Percentiles rank a stretch among this genome's conserved stretches.
These are phyloP conservation scores for Phytophthora megakarya DNA, from an alignment of 352 stramenopile species.

Conservation along the genomic window DNA sequence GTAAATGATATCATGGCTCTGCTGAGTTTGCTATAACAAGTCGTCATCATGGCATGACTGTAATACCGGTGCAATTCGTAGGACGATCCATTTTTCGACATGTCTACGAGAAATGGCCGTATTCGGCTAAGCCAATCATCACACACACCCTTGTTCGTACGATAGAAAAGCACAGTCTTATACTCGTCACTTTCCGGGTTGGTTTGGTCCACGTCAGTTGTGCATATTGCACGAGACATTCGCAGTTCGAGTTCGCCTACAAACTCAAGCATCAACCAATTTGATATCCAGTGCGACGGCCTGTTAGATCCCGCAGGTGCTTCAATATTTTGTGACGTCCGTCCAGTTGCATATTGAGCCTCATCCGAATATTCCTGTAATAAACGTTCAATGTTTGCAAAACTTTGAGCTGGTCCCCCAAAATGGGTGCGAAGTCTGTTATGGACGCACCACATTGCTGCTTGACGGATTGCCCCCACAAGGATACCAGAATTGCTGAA, in stretches of 20 bases:
- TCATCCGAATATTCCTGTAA: conserved; percentile 45
- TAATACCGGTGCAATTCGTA: conserved; percentile 52
- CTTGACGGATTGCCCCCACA: conserved; percentile 46
- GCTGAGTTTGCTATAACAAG: conserved; percentile 44
- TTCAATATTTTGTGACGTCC: conserved; percentile 2
- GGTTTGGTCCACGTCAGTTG: conserved; percentile 21
- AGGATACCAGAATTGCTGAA: conserved; percentile 34
- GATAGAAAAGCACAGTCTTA: conserved; percentile 61
- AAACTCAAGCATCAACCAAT: conserved; percentile 61
- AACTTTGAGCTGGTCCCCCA: conserved; percentile 73
- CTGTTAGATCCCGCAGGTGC: background rate
- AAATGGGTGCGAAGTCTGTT: conserved; percentile 79
- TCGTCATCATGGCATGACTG: conserved; percentile 43
- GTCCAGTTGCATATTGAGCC: conserved; percentile 6
- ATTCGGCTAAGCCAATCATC: conserved; percentile 76
- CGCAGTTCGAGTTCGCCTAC: conserved; percentile 52
- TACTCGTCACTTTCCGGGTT: conserved; percentile 50
- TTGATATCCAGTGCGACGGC: conserved; percentile 25
- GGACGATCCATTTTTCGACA: conserved; percentile 35
- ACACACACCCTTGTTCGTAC: conserved; percentile 69
- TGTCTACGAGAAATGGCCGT: conserved; percentile 52
- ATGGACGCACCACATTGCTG: conserved; percentile 71
- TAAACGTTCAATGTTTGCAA: conserved; percentile 75
- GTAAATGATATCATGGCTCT: conserved; percentile 31
- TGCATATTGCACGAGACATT: conserved; percentile 43